These are phyloP conservation scores for Dictyostelium intermedium DNA, from an alignment of 78 protist species.

Conservation along the genomic window DNA sequence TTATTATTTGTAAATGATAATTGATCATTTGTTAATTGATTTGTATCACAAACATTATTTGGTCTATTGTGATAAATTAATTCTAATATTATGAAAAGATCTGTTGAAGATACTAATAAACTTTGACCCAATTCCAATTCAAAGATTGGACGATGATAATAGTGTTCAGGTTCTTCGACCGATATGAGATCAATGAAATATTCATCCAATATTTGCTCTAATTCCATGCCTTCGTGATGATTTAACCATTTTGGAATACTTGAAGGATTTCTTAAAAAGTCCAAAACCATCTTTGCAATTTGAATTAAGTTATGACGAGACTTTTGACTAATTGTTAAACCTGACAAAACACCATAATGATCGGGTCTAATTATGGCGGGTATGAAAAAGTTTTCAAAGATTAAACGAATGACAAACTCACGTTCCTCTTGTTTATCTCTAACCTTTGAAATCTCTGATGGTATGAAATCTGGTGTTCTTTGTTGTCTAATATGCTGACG, in stretches of 20 bases:
- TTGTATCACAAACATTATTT: not conserved
- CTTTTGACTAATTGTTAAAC: constrained; percentile 49
- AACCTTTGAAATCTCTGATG: not conserved
- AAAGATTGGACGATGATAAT: constrained; percentile 57
- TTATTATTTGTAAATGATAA: not conserved
- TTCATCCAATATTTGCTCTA: constrained; percentile 17
- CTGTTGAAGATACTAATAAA: constrained; percentile 64
- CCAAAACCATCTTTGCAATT: constrained; percentile 59
- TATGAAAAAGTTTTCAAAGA: constrained; percentile 59
- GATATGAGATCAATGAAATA: constrained; percentile 17
- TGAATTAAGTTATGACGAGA: constrained; percentile 70
- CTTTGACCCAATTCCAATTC: constrained; percentile 68
- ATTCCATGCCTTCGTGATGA: not conserved
- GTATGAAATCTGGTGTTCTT: constrained; percentile 11
- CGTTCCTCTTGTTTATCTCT: constrained; percentile 17
- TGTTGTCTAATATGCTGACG: constrained; percentile 4
- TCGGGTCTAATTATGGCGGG: constrained; percentile 57
- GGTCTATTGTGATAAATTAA: constrained; percentile 59
- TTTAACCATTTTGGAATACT: constrained; percentile 45
- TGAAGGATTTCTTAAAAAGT: constrained; percentile 17
- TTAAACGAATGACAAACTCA: constrained; percentile 21
- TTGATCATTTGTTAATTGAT: not conserved
- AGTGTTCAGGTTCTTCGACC: constrained; percentile 54
- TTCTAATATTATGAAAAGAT: constrained; percentile 42
- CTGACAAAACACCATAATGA: constrained; percentile 62